These are phyloP conservation scores for Panellus pusillus DNA, from an alignment of 768 basidiomycete species.

Conservation along the genomic window DNA sequence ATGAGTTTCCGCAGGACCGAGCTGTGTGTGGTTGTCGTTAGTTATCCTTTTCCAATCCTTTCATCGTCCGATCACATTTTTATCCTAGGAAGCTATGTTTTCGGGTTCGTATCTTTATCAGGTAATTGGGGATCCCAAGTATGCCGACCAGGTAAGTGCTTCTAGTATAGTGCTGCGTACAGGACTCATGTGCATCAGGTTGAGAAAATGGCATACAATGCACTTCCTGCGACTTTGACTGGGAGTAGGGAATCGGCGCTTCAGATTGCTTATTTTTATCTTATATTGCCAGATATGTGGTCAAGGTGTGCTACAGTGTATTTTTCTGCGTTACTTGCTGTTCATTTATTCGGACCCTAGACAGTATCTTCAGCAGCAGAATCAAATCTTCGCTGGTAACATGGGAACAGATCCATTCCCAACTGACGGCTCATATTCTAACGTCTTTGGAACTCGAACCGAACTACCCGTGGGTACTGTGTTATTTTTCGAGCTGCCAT, in stretches of 20 bases:
- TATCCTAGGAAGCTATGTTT: conserved; percentile 57
- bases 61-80: not conserved
- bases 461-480: too few relatives aligned
- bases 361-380: conserved; percentile 46
- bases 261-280: not conserved
- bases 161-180: not conserved
- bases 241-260: conserved; percentile 33
- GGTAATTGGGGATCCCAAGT: conserved; percentile 54
- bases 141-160: conserved; percentile 42
- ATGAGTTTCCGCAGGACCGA: conserved; percentile 40
- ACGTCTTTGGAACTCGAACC: not conserved
- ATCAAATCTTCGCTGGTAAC: conserved; percentile 42
- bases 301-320: conserved; percentile 35
- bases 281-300: conserved; percentile 22
- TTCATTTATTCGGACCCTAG: conserved; percentile 6
- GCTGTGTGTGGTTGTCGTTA: conserved; percentile 52
- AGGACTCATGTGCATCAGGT: conserved; percentile 24
- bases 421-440: conserved; percentile 41
- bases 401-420: conserved; percentile 39
- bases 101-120: conserved; percentile 58
- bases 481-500: conserved; percentile 22
- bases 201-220: conserved; percentile 52
- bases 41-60: conserved; percentile 17
- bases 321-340: not conserved
- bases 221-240: conserved; percentile 48